phyloP scores from a whole-genome alignment of 352 stramenopile species.

The Phytophthora ramorum region DNA sequence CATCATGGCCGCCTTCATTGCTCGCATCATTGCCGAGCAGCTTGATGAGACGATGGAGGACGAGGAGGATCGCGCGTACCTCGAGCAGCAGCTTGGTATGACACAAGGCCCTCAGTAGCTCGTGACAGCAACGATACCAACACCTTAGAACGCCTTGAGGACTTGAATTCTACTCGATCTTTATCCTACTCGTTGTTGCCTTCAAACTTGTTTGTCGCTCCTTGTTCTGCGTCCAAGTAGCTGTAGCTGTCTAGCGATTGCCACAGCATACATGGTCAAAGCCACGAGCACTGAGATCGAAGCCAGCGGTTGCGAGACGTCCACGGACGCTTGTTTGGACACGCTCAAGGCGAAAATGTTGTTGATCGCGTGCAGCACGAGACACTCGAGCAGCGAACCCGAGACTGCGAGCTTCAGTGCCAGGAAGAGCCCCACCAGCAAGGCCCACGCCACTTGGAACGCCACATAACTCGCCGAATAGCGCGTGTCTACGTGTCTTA shows the following conservation, averaged over 20 bases:
- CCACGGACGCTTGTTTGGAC: constrained; percentile 20
- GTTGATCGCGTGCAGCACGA: constrained; percentile 67
- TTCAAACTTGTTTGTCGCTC: constrained; percentile 18
- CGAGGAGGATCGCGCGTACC: constrained; percentile 61
- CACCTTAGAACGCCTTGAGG: background rate
- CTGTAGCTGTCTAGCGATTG: constrained; percentile 31
- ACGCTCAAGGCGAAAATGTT: constrained; percentile 56
- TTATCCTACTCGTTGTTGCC: constrained; percentile 1
- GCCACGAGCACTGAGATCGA: constrained; percentile 8
- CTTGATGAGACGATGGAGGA: constrained; percentile 77
- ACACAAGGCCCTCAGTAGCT: constrained; percentile 20
- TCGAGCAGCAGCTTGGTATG: constrained; percentile 50
- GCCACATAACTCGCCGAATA: constrained; percentile 41
- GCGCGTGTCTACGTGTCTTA: constrained; percentile 24
- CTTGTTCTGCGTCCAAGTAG: constrained; percentile 8
- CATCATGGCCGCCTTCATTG: constrained; percentile 69
- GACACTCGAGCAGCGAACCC: constrained; percentile 58
- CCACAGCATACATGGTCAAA: constrained; percentile 20
- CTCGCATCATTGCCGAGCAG: constrained; percentile 72
- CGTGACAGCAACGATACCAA: background rate
- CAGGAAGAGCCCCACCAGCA: constrained; percentile 56
- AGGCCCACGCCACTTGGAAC: constrained; percentile 53
- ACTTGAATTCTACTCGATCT: constrained; percentile 10
- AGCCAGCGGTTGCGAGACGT: constrained; percentile 15
- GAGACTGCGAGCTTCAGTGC: constrained; percentile 41